Conservation (phyloP, 1,284 basidiomycete species). For the Leucoagaricus sp. region DNA sequence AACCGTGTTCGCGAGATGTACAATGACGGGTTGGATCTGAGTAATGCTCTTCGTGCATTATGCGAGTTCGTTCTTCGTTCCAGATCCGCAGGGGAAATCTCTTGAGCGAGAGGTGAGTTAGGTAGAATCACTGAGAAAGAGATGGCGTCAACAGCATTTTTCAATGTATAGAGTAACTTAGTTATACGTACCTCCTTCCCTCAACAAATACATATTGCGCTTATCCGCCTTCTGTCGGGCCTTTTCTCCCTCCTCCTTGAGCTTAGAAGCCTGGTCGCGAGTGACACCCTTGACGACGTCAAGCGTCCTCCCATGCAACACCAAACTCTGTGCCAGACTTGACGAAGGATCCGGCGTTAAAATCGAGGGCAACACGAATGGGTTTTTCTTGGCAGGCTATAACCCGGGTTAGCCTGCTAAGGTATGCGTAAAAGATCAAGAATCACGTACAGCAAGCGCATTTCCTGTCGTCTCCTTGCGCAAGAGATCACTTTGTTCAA, state of each 20-base stretch:
- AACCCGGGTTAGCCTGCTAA: constrained; percentile 17
- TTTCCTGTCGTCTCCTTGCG: constrained; percentile 61
- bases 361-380: constrained; percentile 84
- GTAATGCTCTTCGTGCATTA: constrained; percentile 76
- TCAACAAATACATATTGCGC: constrained; percentile 93
- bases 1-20: constrained; percentile 95
- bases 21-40: constrained; percentile 90
- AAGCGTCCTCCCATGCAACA: constrained; percentile 91
- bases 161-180: not conserved
- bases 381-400: constrained; percentile 68
- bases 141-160: not conserved
- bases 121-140: constrained; percentile 82
- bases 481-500: constrained; percentile 80
- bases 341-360: constrained; percentile 96
- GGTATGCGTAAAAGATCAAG: not conserved
- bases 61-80: constrained; percentile 84
- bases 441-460: constrained; percentile 30
- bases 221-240: constrained; percentile 91
- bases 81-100: constrained; percentile 71
- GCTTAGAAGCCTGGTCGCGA: constrained; percentile 81
- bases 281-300: constrained; percentile 92
- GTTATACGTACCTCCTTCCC: constrained; percentile 83
- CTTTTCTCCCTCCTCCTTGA: constrained; percentile 86
- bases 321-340: constrained; percentile 79
- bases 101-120: constrained; percentile 76